Conservation (phyloP, 2,329 filamentous ascomycete species). For the Stromatinia cepivora region DNA sequence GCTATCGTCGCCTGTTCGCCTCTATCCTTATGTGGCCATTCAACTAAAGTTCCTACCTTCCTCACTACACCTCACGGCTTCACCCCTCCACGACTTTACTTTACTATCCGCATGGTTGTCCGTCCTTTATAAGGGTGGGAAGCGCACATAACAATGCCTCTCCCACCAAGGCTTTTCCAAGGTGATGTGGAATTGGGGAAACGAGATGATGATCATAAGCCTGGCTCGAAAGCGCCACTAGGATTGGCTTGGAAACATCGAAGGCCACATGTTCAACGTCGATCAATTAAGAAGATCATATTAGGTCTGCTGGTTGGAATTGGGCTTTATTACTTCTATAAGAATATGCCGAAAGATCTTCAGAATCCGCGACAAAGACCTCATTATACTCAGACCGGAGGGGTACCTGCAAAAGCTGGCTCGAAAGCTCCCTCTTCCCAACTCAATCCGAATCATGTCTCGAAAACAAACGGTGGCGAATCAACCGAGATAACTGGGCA, state of each 20-base stretch:
- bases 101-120: conserved; percentile 32
- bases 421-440: conserved; percentile 22
- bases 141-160: conserved; percentile 41
- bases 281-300: conserved; percentile 51
- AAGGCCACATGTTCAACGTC: conserved; percentile 51
- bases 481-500: conserved; percentile 41
- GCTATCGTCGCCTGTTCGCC: not conserved
- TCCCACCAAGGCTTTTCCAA: conserved; percentile 46
- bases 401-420: not conserved
- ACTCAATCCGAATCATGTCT: not conserved
- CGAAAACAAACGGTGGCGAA: conserved; percentile 24
- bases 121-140: conserved; percentile 30
- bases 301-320: conserved; percentile 50
- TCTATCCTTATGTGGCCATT: not conserved
- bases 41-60: not conserved
- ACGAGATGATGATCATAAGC: conserved; percentile 61
- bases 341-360: conserved; percentile 59
- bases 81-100: not conserved
- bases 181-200: conserved; percentile 65
- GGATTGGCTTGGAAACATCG: conserved; percentile 40
- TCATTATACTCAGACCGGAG: conserved; percentile 41
- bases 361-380: conserved; percentile 38
- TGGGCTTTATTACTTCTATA: conserved; percentile 63
- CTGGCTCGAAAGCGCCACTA: conserved; percentile 37
- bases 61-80: not conserved